Conservation (phyloP, 129 eudicot species). For the Kitagawia praeruptora region DNA sequence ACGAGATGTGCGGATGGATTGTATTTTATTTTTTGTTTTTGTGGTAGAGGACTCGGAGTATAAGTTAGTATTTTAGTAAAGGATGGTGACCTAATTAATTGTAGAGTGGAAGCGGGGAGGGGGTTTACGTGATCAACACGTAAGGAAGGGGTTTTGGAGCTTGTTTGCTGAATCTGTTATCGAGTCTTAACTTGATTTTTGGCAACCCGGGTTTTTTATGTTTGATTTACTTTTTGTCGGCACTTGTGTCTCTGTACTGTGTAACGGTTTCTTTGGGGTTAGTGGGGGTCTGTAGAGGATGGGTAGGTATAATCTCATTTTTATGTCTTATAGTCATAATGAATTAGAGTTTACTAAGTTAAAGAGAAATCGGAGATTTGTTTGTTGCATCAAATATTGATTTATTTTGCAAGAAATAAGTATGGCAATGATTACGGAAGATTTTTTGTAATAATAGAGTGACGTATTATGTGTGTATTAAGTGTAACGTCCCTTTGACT, state of each 20-base stretch:
- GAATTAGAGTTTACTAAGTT: neutral
- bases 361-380: neutral
- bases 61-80: neutral
- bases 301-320: neutral
- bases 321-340: neutral
- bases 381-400: neutral
- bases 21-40: neutral
- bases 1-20: neutral
- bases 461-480: neutral
- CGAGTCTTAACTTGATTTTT: neutral
- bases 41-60: neutral
- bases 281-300: neutral
- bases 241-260: neutral
- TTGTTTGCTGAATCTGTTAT: neutral
- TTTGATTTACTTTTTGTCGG: neutral
- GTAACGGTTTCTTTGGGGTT: neutral
- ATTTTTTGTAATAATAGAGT: neutral
- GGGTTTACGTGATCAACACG: neutral
- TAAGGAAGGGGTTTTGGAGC: neutral
- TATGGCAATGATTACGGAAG: neutral
- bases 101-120: neutral
- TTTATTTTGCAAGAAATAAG: neutral
- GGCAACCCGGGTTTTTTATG: neutral
- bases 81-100: neutral
- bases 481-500: neutral